Conservation (phyloP, 2,329 filamentous ascomycete species). For the Calonectria pauciramosa region DNA sequence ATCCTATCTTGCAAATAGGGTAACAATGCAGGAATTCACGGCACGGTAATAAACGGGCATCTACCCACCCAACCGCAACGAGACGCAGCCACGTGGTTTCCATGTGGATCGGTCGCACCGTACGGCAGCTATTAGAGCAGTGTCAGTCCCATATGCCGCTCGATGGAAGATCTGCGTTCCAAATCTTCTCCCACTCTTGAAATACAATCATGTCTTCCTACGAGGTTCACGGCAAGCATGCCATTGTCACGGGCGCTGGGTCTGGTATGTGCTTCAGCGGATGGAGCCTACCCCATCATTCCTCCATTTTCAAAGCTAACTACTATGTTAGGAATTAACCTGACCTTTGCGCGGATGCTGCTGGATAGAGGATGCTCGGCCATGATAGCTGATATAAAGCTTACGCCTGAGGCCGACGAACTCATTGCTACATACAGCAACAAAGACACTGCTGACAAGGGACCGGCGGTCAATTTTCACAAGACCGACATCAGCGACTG, state of each 20-base stretch:
- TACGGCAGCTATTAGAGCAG: too few relatives aligned
- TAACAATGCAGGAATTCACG: too few relatives aligned
- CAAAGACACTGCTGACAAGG: neutral
- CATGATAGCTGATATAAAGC: slow-evolving; percentile 17
- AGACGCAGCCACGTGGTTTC: too few relatives aligned
- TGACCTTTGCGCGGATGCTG: slow-evolving; percentile 7
- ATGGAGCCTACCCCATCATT: neutral
- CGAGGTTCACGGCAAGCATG: slow-evolving; percentile 17
- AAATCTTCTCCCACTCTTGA: too few relatives aligned
- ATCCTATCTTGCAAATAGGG: too few relatives aligned
- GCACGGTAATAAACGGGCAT: too few relatives aligned
- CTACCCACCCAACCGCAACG: too few relatives aligned
- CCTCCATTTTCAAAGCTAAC: neutral
- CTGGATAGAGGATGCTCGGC: slow-evolving; percentile 25
- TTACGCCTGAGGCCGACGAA: slow-evolving; percentile 2
- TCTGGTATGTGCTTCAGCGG: slow-evolving; percentile 7
- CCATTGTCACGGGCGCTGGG: slow-evolving; percentile 26
- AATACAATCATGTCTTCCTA: slow-evolving; percentile 3
- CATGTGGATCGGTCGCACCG: too few relatives aligned
- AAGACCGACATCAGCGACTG: slow-evolving; percentile 45
- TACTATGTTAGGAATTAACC: slow-evolving; percentile 15
- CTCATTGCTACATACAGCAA: neutral
- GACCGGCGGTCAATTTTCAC: slow-evolving; percentile 34
- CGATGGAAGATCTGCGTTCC: too few relatives aligned
- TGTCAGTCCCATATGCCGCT: too few relatives aligned